Evolutionary conservation across 164 flowering plant species (phyloP).

Genomic region (Brasenia schreberi): DNA sequence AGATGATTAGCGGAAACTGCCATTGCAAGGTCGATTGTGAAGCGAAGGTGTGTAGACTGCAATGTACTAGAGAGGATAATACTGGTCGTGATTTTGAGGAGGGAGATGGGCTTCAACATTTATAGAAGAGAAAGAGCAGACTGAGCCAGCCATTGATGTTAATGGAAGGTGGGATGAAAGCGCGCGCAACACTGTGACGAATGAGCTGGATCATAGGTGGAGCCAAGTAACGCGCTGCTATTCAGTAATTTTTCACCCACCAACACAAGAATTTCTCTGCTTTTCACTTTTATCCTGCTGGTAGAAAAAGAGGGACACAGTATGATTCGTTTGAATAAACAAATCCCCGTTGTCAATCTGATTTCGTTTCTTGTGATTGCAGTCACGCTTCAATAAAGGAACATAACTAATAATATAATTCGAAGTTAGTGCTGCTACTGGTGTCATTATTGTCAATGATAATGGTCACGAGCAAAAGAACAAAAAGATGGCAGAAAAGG

Average conservation of each 20-base stretch:
- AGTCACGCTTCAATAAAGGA: no score
- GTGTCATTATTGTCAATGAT: not conserved
- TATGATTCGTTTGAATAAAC: no score
- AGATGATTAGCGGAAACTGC: not conserved
- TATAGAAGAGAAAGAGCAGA: not conserved
- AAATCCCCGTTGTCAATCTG: no score
- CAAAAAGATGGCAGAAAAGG: not conserved
- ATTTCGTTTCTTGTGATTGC: no score
- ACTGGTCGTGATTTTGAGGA: not conserved
- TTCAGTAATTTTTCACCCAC: not conserved
- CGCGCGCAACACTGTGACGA: not conserved
- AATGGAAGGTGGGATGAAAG: not conserved
- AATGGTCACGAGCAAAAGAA: not conserved
- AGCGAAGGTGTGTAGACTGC: not conserved
- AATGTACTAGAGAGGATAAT: not conserved
- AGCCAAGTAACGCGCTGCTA: not conserved
- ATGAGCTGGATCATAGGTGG: constrained; percentile 1
- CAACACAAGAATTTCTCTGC: not conserved
- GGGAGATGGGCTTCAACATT: not conserved
- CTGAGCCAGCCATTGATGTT: not conserved
- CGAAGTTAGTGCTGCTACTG: no score
- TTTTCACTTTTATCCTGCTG: no score
- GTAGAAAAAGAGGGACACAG: no score
- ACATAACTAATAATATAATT: no score
- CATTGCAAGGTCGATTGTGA: not conserved